These are phyloP conservation scores for Saccharomycopsis sp. DNA, from an alignment of 805 yeast species.

Conservation along the genomic window DNA sequence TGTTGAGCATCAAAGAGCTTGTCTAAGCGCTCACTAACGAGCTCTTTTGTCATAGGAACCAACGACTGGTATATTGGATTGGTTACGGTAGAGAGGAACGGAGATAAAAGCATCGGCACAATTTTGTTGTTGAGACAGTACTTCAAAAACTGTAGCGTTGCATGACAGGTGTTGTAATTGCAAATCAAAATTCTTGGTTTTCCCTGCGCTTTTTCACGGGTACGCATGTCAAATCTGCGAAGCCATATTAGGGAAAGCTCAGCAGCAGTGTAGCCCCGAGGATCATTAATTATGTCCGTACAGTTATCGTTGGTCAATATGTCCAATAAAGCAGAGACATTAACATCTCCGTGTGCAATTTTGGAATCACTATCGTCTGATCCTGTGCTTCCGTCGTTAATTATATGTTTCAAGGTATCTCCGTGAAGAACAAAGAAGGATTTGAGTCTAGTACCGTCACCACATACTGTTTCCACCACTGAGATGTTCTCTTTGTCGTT, in stretches of 20 bases:
- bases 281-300: constrained; percentile 7
- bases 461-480: constrained; percentile 15
- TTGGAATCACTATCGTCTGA: constrained; percentile 1
- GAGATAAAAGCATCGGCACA: constrained; percentile 8
- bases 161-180: constrained; percentile 17
- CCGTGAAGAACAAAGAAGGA: constrained; percentile 13
- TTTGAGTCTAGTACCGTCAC: constrained; percentile 10
- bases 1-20: neutral
- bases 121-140: constrained; percentile 12
- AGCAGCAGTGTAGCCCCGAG: constrained; percentile 3
- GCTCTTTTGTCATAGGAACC: neutral
- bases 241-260: constrained; percentile 14
- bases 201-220: constrained; percentile 6
- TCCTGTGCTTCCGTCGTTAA: neutral
- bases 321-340: constrained; percentile 7
- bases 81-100: neutral
- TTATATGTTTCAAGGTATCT: constrained; percentile 3
- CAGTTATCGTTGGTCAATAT: constrained; percentile 7
- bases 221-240: constrained; percentile 9
- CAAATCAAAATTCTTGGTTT: constrained; percentile 7
- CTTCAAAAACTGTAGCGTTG: constrained; percentile 11
- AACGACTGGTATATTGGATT: constrained; percentile 2
- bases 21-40: neutral
- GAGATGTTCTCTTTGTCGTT: constrained; percentile 1
- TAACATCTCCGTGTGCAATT: neutral